Evolutionary conservation across 1,284 basidiomycete genomes (phyloP), one percentile per base, ranked within the genome.

Genomic region (Melampsora americana): DNA sequence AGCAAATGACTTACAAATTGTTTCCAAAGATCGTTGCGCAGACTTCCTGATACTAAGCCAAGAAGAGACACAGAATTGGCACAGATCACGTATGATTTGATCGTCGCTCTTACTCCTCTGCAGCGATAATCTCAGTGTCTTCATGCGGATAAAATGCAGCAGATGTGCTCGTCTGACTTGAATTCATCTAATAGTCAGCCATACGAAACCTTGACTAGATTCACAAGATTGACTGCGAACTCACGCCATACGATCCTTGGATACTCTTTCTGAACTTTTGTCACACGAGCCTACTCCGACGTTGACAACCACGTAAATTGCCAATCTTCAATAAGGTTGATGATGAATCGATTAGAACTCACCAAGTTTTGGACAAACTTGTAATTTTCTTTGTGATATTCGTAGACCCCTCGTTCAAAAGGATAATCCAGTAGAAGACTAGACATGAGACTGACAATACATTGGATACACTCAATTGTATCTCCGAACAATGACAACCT

Each of bases 391-490:
- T 75, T 75, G 71, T 78, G 77, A 71, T 76, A 72, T 39, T 79
- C 79, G 59, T 79, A 79, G 67, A 87, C 86, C 68, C 83, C 83
- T 79, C 87, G 85, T 62, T 84, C 87, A 81, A 90, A 85, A 11
- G 87, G 91, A 82, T 92, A 92, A 77, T 89, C 88, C 67, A 92
- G 85, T 79, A 92, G 84, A 80, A 88, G 91, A 0, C 88, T 87
- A 78, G 92, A 91, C 62, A 92, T 89, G 0, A 89, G 88, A 78
- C 87, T 82, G 48, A 87, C 83, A 11, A 87, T 82, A 73, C 85
- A 82, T 79, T 85, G 85, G 78, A 96, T 89, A 12, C 92, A 90
- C 82, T 99, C 96, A 75, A 95, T 93, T 79, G 95, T 94, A 82
- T 95, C 93, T 83, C 96, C 94, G 42, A 87, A 91, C 70, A 87